phyloP scores from a whole-genome alignment of 306 rosid species.

The Carpinus viminea region DNA sequence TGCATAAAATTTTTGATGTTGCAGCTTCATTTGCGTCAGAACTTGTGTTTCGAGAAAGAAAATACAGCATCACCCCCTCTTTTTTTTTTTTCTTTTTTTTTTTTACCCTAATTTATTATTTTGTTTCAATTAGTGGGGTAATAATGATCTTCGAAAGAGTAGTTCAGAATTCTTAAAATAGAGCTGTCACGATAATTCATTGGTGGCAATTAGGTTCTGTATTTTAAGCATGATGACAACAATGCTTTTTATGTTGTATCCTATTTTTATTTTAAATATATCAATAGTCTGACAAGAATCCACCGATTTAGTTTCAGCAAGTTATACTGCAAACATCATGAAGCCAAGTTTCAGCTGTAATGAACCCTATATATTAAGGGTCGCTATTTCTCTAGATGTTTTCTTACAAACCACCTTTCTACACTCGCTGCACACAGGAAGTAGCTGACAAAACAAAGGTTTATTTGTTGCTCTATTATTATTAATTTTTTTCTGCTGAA shows the following conservation, averaged over 20 bases:
- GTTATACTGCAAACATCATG: neutral
- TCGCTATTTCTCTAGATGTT: too few relatives aligned
- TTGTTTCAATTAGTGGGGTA: neutral
- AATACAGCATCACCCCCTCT: neutral
- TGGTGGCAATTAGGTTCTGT: slow-evolving; percentile 48
- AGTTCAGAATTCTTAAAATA: slow-evolving; percentile 22
- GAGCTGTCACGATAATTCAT: slow-evolving; percentile 41
- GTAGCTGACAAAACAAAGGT: neutral
- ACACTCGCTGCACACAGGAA: neutral
- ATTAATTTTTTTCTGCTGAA: neutral
- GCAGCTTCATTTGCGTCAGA: slow-evolving; percentile 45
- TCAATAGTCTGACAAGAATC: neutral
- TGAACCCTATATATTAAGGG: too few relatives aligned
- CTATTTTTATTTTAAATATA: slow-evolving; percentile 19
- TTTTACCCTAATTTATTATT: neutral
- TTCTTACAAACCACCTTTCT: too few relatives aligned
- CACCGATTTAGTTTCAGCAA: neutral
- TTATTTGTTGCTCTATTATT: neutral
- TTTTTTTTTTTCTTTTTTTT: too few relatives aligned
- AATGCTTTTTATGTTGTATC: slow-evolving; percentile 27
- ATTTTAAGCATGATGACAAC: slow-evolving; percentile 31
- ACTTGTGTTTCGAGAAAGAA: neutral
- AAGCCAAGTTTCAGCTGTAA: too few relatives aligned
- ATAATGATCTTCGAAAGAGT: slow-evolving; percentile 10
- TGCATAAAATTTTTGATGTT: slow-evolving; percentile 48